Conservation (phyloP, 73 alveolate species). For the Paramecium octaurelia region DNA sequence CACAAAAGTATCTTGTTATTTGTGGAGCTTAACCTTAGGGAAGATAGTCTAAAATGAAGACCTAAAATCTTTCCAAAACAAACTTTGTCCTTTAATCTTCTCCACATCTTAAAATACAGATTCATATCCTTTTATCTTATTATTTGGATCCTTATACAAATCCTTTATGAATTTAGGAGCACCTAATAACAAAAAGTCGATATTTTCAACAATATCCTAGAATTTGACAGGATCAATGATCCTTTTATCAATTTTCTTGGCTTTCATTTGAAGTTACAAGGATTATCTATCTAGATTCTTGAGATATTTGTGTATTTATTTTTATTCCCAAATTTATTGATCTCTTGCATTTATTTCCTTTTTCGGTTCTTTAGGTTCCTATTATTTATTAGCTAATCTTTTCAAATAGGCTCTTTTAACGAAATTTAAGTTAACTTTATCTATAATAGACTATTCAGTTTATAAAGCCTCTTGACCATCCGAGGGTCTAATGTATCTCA, state of each 20-base stretch:
- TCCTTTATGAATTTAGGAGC: neutral
- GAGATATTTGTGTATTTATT: neutral
- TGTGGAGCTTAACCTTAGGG: neutral
- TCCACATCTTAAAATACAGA: neutral
- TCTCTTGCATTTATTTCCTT: neutral
- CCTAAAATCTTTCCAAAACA: neutral
- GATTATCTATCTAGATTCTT: neutral
- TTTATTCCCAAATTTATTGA: neutral
- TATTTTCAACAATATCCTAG: neutral
- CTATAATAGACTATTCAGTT: neutral
- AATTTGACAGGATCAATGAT: neutral
- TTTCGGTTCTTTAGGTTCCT: neutral
- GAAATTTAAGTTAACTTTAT: neutral
- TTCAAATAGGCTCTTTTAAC: neutral
- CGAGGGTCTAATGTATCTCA: neutral
- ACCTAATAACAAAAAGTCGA: neutral
- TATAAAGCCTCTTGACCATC: neutral
- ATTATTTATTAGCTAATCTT: neutral
- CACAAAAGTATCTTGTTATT: neutral
- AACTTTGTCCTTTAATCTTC: neutral
- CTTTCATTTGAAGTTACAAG: neutral
- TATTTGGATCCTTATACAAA: neutral
- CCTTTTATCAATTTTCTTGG: neutral
- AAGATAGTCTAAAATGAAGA: neutral
- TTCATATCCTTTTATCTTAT: neutral